phyloP scores from a whole-genome alignment of 73 alveolate genomes.

The Paraurostyla sp. region DNA sequence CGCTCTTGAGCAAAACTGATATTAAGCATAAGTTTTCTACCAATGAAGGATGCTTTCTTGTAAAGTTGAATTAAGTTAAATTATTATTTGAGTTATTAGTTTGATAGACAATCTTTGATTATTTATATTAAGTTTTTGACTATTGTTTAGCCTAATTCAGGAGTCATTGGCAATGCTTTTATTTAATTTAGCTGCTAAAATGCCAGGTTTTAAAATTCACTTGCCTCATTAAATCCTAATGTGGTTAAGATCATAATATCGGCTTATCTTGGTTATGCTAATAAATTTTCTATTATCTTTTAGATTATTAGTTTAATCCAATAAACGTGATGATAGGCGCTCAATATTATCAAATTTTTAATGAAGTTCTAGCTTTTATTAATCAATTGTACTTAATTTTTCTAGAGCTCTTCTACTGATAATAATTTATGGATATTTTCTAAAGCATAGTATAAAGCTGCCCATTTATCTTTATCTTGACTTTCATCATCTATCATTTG shows the following conservation, averaged over 20 bases:
- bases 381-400: neutral
- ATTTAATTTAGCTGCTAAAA: too few relatives aligned
- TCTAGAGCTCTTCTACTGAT: neutral
- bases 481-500: slow-evolving; percentile 30
- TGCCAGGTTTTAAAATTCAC: neutral
- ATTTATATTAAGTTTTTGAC: neutral
- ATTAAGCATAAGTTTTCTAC: slow-evolving; percentile 50
- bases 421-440: neutral
- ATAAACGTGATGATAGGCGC: neutral
- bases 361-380: neutral
- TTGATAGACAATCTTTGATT: neutral
- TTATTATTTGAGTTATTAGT: neutral
- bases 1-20: neutral
- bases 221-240: neutral
- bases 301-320: slow-evolving; percentile 1
- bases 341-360: neutral
- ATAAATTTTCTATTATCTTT: neutral
- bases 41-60: slow-evolving; percentile 4
- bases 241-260: neutral
- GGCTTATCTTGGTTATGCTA: neutral
- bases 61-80: neutral
- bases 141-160: neutral
- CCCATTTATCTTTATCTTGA: slow-evolving; percentile 43
- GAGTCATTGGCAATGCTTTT: neutral
- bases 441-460: slow-evolving; percentile 21